Percentiles rank a stretch among this genome's conserved stretches.
phyloP scores from a whole-genome alignment of 768 basidiomycete species.

The Kwoniella botswanensis region DNA sequence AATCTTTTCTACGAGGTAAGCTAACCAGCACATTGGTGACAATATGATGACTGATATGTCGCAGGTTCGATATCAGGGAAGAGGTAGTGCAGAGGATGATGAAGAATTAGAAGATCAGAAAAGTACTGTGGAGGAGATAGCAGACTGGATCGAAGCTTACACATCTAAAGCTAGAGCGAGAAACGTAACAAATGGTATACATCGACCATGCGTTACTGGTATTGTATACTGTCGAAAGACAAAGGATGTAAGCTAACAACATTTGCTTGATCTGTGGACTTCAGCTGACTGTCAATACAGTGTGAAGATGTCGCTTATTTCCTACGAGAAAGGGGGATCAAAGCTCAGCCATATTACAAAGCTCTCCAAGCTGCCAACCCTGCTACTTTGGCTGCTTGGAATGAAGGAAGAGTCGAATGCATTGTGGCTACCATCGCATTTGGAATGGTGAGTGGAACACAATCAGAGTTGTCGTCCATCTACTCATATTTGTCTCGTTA shows the following conservation, averaged over 20 bases:
- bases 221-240: slow-evolving; percentile 55
- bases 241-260: slow-evolving; percentile 35
- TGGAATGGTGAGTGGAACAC: slow-evolving; percentile 53
- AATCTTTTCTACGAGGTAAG: slow-evolving; percentile 59
- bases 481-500: background rate
- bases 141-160: slow-evolving; percentile 46
- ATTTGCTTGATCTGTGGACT: too few species aligned
- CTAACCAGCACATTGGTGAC: background rate
- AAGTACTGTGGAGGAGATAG: slow-evolving; percentile 47
- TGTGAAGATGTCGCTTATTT: slow-evolving; percentile 48
- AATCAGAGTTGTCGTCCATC: background rate
- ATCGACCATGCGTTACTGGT: slow-evolving; percentile 45
- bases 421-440: slow-evolving; percentile 57
- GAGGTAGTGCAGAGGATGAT: slow-evolving; percentile 19
- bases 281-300: slow-evolving; percentile 26
- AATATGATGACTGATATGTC: slow-evolving; percentile 6
- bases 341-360: slow-evolving; percentile 22
- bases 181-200: slow-evolving; percentile 34
- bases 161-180: slow-evolving; percentile 23
- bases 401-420: slow-evolving; percentile 36
- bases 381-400: slow-evolving; percentile 34
- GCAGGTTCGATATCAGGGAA: slow-evolving; percentile 41
- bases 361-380: slow-evolving; percentile 21
- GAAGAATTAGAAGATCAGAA: slow-evolving; percentile 16
- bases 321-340: slow-evolving; percentile 43